phyloP scores from a whole-genome alignment of 1,284 basidiomycete genomes.

The Termitomyces sp. region DNA sequence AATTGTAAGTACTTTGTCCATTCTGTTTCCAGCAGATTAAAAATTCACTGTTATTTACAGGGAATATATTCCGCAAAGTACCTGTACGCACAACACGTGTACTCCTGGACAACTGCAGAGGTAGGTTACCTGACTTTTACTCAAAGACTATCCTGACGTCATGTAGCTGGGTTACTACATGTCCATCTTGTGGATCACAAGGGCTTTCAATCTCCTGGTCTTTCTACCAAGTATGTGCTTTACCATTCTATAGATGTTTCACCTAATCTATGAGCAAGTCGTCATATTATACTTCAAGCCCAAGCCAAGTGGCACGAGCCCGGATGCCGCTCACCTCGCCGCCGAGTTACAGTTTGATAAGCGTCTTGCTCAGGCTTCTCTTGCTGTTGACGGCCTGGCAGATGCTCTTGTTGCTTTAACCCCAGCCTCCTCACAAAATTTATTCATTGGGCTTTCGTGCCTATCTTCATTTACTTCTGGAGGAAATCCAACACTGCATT shows the following conservation, averaged over 20 bases:
- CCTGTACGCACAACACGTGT: constrained; percentile 48
- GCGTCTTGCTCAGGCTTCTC: constrained; percentile 37
- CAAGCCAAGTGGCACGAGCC: constrained; percentile 25
- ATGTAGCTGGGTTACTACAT: constrained; percentile 47
- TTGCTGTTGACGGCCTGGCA: constrained; percentile 40
- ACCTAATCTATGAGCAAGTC: constrained; percentile 23
- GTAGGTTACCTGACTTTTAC: constrained; percentile 21
- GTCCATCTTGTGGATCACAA: constrained; percentile 43
- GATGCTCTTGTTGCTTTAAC: constrained; percentile 39
- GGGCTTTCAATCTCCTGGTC: constrained; percentile 44
- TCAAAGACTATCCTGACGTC: not conserved
- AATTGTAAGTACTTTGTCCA: constrained; percentile 30
- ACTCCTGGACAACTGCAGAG: constrained; percentile 43
- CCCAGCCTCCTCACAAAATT: constrained; percentile 31
- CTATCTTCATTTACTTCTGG: constrained; percentile 43
- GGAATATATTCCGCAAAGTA: constrained; percentile 49
- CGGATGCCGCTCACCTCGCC: constrained; percentile 32
- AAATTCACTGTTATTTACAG: constrained; percentile 23
- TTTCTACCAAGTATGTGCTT: constrained; percentile 40
- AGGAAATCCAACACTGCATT: constrained; percentile 46
- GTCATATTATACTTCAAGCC: constrained; percentile 42
- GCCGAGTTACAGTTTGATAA: constrained; percentile 42
- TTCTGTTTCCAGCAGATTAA: not conserved
- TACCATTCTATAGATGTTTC: not conserved
- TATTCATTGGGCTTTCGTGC: constrained; percentile 36